Conservation (phyloP, 2,329 filamentous ascomycete genomes). For the Aspergillus quadrilineatus region DNA sequence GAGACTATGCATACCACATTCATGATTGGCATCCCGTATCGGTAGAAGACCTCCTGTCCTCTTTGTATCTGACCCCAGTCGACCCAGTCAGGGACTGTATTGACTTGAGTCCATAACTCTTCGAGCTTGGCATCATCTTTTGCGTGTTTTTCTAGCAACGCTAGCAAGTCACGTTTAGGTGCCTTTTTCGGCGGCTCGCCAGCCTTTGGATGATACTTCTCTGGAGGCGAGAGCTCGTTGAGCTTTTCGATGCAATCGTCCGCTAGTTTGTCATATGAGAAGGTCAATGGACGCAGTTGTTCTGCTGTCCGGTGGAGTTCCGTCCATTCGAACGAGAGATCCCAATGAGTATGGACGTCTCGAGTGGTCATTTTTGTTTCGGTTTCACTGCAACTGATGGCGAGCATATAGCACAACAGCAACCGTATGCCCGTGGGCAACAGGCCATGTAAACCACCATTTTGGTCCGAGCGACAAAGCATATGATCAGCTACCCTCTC, state of each 20-base stretch:
- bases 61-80: slow-evolving; percentile 73
- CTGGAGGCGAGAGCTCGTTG: slow-evolving; percentile 59
- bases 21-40: slow-evolving; percentile 67
- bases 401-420: not conserved
- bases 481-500: not conserved
- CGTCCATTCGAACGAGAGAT: slow-evolving; percentile 69
- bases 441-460: slow-evolving; percentile 3
- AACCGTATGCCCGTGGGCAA: slow-evolving; percentile 5
- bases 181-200: slow-evolving; percentile 18
- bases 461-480: not conserved
- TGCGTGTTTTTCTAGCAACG: slow-evolving; percentile 60
- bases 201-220: slow-evolving; percentile 2
- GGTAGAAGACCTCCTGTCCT: slow-evolving; percentile 75
- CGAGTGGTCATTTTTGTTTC: slow-evolving; percentile 3
- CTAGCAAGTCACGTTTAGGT: slow-evolving; percentile 61
- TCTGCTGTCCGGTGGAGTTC: slow-evolving; percentile 61
- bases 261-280: slow-evolving; percentile 67
- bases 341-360: slow-evolving; percentile 51
- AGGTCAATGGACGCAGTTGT: slow-evolving; percentile 60
- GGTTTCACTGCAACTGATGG: not conserved
- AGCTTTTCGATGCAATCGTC: slow-evolving; percentile 65
- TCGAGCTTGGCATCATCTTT: slow-evolving; percentile 55
- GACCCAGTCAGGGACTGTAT: slow-evolving; percentile 70
- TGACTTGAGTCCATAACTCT: slow-evolving; percentile 65
- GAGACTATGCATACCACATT: slow-evolving; percentile 45